Base-by-base conservation (phyloP, 1,284 basidiomycete species). In the Cystobasidiaceae sp. region DNA sequence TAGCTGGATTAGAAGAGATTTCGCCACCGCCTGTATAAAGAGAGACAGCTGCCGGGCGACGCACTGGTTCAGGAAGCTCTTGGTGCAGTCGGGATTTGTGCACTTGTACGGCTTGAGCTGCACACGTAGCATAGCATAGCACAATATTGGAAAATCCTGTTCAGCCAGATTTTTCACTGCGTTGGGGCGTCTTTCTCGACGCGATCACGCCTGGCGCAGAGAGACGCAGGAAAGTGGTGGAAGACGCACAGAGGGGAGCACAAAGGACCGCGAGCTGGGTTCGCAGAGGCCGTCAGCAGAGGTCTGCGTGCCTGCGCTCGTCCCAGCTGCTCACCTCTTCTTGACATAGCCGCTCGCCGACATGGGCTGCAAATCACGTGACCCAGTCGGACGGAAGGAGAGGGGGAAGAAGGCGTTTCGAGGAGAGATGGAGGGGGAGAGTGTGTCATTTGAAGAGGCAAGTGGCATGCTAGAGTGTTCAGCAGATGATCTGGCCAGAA, bases 81-180 rank as follows among this genome's bases (percentile, higher is more conserved):
- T 50, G 25, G 48, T 62, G 30, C 60, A 62, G n/a, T 39, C 60
- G 8, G 60, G 49, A 21, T 44, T 52, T 17, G 48, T 50, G 50
- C 60, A 62, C 25, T 62, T 62, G 60, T 51, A 62, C 19, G 60
- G 60, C 50, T 62, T 62, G 39, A 50, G 46, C 60, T 62, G 60
- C 17, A 49, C 4, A 17, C 4, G n/a, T 17, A 15, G 21, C 25
- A 17, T 2, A 2, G 2, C 23, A 33, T 28, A 25, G 25, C 11
- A 23, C 11, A 23, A 25, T 17, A 19, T 54, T 23, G 33, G 51
- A 27, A 37, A 33, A 37, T 37, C 34, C 44, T 43, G 28, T 17
- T 28, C 15, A 23, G 45, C 17, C 21, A 21, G 9, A n/a, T 17
- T 28, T 25, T 25, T 7, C 19, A n/a, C n/a, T n/a, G n/a, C n/a